Percentiles rank a stretch among this genome's conserved stretches.
Evolutionary conservation across 2,329 filamentous ascomycete species (phyloP).

Genomic region (Paraphaeosphaeria minitans): DNA sequence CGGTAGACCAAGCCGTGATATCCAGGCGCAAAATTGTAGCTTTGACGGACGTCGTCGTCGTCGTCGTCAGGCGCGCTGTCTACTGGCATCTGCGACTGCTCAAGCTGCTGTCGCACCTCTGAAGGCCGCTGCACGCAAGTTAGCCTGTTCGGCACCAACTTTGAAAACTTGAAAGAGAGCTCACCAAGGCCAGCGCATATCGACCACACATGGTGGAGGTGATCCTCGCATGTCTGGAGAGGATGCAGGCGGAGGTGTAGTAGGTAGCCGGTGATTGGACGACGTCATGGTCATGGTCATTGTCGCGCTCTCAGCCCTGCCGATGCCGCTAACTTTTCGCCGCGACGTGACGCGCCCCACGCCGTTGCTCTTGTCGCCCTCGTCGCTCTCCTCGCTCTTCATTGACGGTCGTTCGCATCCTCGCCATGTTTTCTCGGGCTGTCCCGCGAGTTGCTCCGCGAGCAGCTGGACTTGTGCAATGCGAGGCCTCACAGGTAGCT

Average conservation of each 20-base stretch:
- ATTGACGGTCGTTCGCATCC: conserved; percentile 18
- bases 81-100: conserved; percentile 74
- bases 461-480: conserved; percentile 27
- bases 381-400: background rate
- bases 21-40: conserved; percentile 91
- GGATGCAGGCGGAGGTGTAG: conserved; percentile 16
- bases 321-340: conserved; percentile 32
- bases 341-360: conserved; percentile 19
- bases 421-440: conserved; percentile 46
- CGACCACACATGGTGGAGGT: conserved; percentile 67
- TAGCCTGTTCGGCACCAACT: conserved; percentile 15
- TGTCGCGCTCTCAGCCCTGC: conserved; percentile 32
- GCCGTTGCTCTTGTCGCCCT: background rate
- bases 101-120: conserved; percentile 74
- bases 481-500: conserved; percentile 31
- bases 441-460: conserved; percentile 33
- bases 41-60: conserved; percentile 69
- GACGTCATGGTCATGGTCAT: conserved; percentile 34
- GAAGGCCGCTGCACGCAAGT: conserved; percentile 66
- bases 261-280: conserved; percentile 34
- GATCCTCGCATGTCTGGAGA: conserved; percentile 25
- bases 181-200: conserved; percentile 67
- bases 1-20: conserved; percentile 86
- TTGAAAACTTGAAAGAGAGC: conserved; percentile 27
- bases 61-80: conserved; percentile 75